These are phyloP conservation scores for Diplodia seriata DNA, from an alignment of 2,329 filamentous ascomycete genomes.

Conservation along the genomic window DNA sequence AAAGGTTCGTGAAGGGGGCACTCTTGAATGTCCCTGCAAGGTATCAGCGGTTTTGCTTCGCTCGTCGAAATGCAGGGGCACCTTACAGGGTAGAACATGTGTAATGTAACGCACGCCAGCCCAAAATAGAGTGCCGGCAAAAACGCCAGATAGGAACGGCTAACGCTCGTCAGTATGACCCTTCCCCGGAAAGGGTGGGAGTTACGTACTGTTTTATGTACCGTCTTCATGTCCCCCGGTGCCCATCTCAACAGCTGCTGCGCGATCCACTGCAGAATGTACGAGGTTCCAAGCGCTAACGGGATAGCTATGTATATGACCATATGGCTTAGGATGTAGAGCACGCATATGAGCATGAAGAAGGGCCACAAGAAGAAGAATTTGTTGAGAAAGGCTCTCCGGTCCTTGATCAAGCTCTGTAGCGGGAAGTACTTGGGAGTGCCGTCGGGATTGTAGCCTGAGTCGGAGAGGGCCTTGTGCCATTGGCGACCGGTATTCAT, in stretches of 20 bases:
- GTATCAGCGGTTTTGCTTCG: constrained; percentile 42
- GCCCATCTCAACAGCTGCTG: constrained; percentile 81
- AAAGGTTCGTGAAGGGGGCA: constrained; percentile 77
- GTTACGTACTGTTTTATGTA: constrained; percentile 82
- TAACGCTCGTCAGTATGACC: constrained; percentile 44
- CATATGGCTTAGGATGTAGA: constrained; percentile 76
- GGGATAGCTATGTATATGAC: constrained; percentile 80
- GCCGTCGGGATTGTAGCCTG: constrained; percentile 81
- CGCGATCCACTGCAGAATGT: constrained; percentile 76
- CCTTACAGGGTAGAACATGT: constrained; percentile 73
- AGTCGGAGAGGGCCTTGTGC: constrained; percentile 81
- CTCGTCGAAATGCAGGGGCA: constrained; percentile 1
- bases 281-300: constrained; percentile 68
- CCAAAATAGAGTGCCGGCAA: constrained; percentile 84
- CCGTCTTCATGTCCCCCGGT: constrained; percentile 83
- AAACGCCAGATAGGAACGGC: constrained; percentile 94
- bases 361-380: constrained; percentile 94
- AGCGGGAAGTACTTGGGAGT: constrained; percentile 77
- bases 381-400: constrained; percentile 76
- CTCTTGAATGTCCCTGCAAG: constrained; percentile 66
- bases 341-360: constrained; percentile 71
- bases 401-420: constrained; percentile 76
- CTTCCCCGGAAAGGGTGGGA: constrained; percentile 8
- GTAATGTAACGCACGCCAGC: constrained; percentile 78
- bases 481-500: constrained; percentile 86